These are phyloP conservation scores for Ballota nigra DNA, from an alignment of 257 asterid species.

Conservation along the genomic window DNA sequence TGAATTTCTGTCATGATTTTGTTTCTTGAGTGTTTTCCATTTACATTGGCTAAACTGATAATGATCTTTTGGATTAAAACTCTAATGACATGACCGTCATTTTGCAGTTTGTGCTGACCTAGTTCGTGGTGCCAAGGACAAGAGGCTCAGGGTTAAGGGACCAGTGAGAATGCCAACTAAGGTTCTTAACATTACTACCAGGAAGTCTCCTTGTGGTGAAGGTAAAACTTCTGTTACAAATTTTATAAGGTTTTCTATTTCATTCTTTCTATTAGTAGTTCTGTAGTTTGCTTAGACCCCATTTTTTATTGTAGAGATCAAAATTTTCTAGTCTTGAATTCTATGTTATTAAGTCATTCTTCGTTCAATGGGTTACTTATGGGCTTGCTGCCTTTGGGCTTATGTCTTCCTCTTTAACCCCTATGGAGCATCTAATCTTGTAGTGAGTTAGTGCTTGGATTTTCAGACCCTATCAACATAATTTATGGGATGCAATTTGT, in stretches of 20 bases:
- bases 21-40: no score
- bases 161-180: conserved; percentile 72
- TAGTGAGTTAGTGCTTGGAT: not conserved
- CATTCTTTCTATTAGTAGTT: not conserved
- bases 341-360: not conserved
- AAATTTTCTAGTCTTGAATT: no score
- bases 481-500: not conserved
- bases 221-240: conserved; percentile 23
- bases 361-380: not conserved
- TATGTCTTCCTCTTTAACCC: not conserved
- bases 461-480: not conserved
- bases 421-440: not conserved
- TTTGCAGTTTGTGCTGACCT: conserved; percentile 52
- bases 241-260: not conserved
- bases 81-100: no score
- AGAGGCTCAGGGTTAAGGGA: conserved; percentile 65
- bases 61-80: not conserved
- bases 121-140: conserved; percentile 72
- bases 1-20: not conserved
- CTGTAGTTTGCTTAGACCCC: no score
- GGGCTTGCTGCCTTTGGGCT: not conserved
- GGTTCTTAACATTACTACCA: conserved; percentile 63
- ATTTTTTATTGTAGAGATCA: not conserved
- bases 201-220: conserved; percentile 79
- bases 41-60: not conserved